Conservation (phyloP, 768 basidiomycete genomes). For the Russula emetica region DNA sequence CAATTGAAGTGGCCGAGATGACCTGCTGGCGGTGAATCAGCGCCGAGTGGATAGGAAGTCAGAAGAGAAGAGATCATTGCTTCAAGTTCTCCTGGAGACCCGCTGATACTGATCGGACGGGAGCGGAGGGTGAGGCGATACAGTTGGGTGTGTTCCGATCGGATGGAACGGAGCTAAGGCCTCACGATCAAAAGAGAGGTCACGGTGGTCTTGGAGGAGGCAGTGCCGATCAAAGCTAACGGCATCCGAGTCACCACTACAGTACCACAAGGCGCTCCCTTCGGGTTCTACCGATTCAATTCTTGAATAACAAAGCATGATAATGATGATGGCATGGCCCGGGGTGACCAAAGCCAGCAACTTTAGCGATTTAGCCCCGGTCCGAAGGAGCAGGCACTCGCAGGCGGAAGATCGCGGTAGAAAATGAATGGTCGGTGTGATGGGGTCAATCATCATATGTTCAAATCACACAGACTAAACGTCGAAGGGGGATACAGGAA, state of each 20-base stretch:
- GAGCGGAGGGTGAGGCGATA: not conserved
- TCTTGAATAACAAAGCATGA: not conserved
- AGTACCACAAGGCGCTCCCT: not conserved
- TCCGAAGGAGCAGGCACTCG: not conserved
- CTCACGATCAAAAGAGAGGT: not conserved
- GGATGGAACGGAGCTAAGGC: not conserved
- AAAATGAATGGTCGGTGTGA: too few species aligned
- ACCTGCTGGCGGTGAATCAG: not conserved
- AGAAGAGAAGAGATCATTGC: too few species aligned
- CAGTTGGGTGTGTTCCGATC: not conserved
- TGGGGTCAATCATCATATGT: too few species aligned
- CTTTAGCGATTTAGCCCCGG: not conserved
- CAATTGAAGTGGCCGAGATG: not conserved
- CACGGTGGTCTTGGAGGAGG: not conserved
- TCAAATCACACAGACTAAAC: too few species aligned
- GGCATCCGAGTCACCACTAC: not conserved
- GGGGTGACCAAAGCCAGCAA: not conserved
- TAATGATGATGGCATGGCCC: not conserved
- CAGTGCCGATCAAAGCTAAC: not conserved
- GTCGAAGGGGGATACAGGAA: too few species aligned
- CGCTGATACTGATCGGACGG: not conserved
- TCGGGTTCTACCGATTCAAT: not conserved
- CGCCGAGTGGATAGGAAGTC: not conserved
- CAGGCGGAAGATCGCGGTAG: too few species aligned
- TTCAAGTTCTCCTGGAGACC: too few species aligned